Percentiles rank a stretch among this genome's conserved stretches.
Conservation (phyloP, 108 stramenopile species). For the Skeletonema potamos region DNA sequence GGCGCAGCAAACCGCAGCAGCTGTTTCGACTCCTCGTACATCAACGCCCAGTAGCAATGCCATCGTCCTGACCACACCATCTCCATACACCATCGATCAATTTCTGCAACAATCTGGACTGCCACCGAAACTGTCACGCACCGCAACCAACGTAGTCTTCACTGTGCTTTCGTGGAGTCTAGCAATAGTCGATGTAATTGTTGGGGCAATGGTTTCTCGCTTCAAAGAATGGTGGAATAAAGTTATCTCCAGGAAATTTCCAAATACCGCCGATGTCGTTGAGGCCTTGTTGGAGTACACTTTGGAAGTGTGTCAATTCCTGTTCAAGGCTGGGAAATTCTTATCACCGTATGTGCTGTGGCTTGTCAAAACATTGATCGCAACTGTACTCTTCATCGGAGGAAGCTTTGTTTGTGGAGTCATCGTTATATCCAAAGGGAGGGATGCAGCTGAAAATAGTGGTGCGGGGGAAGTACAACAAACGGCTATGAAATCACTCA, state of each 20-base stretch:
- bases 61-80: background rate
- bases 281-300: background rate
- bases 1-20: background rate
- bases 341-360: background rate
- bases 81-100: background rate
- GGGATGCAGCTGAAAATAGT: background rate
- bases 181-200: background rate
- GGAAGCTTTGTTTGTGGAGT: background rate
- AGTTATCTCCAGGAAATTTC: background rate
- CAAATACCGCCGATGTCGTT: background rate
- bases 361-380: background rate
- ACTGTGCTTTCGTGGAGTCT: background rate
- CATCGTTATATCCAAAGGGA: background rate
- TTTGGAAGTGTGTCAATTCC: background rate
- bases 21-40: background rate
- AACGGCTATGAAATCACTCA: background rate
- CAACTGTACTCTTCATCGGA: background rate
- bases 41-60: background rate
- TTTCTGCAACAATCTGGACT: background rate
- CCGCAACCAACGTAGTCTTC: background rate
- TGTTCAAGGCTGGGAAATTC: background rate
- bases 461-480: background rate
- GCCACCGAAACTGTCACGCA: background rate
- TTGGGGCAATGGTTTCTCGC: background rate
- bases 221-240: background rate